Conservation (phyloP, 2,329 filamentous ascomycete species). For the Aspergillus oerlinghausenensis region DNA sequence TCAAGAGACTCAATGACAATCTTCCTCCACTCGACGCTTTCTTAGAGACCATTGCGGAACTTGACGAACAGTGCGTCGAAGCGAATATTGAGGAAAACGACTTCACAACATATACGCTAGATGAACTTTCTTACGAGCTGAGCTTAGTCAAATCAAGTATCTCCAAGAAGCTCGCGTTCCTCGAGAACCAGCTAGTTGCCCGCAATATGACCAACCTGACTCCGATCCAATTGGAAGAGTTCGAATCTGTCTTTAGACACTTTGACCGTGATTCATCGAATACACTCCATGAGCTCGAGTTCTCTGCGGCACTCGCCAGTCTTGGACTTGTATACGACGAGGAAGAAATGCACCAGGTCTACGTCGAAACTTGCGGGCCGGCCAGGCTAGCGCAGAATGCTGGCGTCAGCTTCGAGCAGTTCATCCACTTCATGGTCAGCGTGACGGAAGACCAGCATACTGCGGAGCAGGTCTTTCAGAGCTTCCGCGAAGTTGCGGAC, state of each 20-base stretch:
- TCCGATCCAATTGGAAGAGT: conserved; percentile 96
- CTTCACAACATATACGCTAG: conserved; percentile 98
- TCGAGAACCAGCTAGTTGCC: conserved; percentile 98
- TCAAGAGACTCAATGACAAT: conserved; percentile 77
- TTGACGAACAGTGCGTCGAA: conserved; percentile 86
- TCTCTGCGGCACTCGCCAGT: conserved; percentile 91
- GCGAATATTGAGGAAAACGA: conserved; percentile 99
- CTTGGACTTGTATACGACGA: conserved; percentile 94
- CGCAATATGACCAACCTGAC: conserved; percentile 98
- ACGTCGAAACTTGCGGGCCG: conserved; percentile 71
- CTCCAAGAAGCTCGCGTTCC: conserved; percentile 90
- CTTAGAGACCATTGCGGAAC: conserved; percentile 75
- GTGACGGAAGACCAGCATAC: conserved; percentile 99
- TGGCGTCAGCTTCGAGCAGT: conserved; percentile 93
- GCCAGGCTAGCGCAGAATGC: conserved; percentile 53
- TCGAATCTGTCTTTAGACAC: conserved; percentile 96
- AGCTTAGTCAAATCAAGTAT: conserved; percentile 87
- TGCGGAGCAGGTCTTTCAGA: conserved; percentile 96
- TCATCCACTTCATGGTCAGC: conserved; percentile 98
- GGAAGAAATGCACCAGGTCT: conserved; percentile 96
- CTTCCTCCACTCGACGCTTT: conserved; percentile 87
- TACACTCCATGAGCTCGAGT: conserved; percentile 86
- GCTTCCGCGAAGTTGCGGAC: conserved; percentile 94
- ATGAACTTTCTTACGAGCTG: conserved; percentile 91
- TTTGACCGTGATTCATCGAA: conserved; percentile 94